Conservation (phyloP, 1,284 basidiomycete species). For the Fomitopsis betulina region DNA sequence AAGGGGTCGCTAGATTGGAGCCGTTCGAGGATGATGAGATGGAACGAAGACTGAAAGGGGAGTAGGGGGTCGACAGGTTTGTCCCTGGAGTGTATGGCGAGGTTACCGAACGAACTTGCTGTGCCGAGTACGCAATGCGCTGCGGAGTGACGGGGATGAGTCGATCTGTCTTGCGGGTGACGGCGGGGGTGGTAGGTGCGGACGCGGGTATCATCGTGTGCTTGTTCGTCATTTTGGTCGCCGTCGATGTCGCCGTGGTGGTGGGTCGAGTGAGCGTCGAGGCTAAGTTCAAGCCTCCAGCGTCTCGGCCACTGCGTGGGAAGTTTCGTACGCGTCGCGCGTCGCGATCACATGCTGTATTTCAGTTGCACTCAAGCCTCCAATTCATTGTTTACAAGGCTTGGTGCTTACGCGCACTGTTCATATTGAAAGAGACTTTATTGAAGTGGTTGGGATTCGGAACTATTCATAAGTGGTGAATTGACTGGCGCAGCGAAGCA, state of each 20-base stretch:
- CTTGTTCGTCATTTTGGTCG: slow-evolving; percentile 23
- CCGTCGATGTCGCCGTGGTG: slow-evolving; percentile 20
- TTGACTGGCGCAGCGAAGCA: not conserved
- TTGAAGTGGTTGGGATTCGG: too few relatives aligned
- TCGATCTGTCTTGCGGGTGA: slow-evolving; percentile 35
- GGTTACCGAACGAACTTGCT: slow-evolving; percentile 28
- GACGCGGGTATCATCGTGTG: slow-evolving; percentile 35
- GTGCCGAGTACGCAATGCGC: slow-evolving; percentile 34
- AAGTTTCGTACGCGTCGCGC: slow-evolving; percentile 19
- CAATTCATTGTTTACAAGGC: not conserved
- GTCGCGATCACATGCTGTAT: slow-evolving; percentile 21
- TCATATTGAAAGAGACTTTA: too few relatives aligned
- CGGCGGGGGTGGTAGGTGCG: slow-evolving; percentile 41
- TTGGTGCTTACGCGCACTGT: not conserved
- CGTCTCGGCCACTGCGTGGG: slow-evolving; percentile 11
- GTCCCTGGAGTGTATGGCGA: slow-evolving; percentile 42
- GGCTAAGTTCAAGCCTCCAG: slow-evolving; percentile 17
- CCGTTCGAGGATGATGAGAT: slow-evolving; percentile 46
- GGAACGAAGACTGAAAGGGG: slow-evolving; percentile 61
- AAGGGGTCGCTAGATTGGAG: slow-evolving; percentile 54
- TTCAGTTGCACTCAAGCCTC: not conserved
- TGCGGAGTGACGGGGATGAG: slow-evolving; percentile 41
- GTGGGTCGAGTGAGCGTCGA: slow-evolving; percentile 13
- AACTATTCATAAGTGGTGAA: not conserved
- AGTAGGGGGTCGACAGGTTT: slow-evolving; percentile 50